phyloP scores from a whole-genome alignment of 768 basidiomycete genomes.

The Melanogaster broomeanus region DNA sequence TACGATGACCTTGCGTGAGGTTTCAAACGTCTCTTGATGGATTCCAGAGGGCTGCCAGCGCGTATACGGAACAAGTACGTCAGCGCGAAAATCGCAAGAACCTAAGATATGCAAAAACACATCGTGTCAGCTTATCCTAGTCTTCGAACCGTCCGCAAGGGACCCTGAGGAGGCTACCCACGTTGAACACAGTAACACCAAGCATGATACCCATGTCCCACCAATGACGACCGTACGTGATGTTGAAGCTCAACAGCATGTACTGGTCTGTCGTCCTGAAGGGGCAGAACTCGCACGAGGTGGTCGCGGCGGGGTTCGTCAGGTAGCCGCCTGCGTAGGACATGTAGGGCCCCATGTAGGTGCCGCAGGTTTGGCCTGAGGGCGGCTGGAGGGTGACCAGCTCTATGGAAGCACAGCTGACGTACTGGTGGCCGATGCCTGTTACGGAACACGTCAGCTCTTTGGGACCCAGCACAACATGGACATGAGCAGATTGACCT shows the following conservation, averaged over 20 bases:
- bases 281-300: conserved; percentile 57
- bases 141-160: not conserved
- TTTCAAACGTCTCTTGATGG: not conserved
- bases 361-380: conserved; percentile 49
- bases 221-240: conserved; percentile 56
- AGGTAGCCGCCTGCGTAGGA: conserved; percentile 55
- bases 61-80: conserved; percentile 35
- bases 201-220: conserved; percentile 54
- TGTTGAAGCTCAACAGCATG: conserved; percentile 50
- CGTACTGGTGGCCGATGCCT: conserved; percentile 43
- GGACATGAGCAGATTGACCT: conserved; percentile 6
- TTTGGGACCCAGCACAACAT: not conserved
- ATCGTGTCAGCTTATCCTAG: not conserved
- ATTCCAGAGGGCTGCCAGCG: conserved; percentile 6
- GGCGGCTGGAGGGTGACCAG: conserved; percentile 55
- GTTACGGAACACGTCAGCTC: not conserved
- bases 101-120: conserved; percentile 20
- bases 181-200: conserved; percentile 51
- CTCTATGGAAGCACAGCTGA: conserved; percentile 56
- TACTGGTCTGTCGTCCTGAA: conserved; percentile 51
- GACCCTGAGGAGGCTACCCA: conserved; percentile 32
- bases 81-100: conserved; percentile 27
- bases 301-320: conserved; percentile 49
- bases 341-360: conserved; percentile 55
- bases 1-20: no score